phyloP scores from a whole-genome alignment of 306 rosid species.

The Hylodesmum podocarpum region DNA sequence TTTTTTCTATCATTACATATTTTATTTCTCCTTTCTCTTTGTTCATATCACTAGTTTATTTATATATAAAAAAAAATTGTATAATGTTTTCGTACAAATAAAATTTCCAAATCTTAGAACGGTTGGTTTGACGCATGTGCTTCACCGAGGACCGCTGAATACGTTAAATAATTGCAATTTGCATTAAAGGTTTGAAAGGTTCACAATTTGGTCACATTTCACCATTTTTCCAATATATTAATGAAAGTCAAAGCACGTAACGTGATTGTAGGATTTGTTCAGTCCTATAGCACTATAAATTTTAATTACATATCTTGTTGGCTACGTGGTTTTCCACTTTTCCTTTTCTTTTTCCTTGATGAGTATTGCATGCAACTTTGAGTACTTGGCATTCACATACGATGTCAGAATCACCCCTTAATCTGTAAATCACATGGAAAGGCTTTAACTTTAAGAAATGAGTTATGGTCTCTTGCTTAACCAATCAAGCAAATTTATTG shows the following conservation, averaged over 20 bases:
- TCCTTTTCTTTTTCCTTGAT: too few relatives aligned
- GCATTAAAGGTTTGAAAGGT: constrained; percentile 17
- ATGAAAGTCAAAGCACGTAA: constrained; percentile 1
- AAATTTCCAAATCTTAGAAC: too few relatives aligned
- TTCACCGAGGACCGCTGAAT: not conserved
- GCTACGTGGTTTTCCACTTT: not conserved
- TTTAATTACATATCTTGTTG: not conserved
- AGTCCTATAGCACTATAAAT: not conserved
- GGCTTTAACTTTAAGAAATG: constrained; percentile 13
- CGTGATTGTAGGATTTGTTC: not conserved
- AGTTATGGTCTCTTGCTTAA: not conserved
- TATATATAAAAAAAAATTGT: too few relatives aligned
- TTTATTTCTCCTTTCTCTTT: too few relatives aligned
- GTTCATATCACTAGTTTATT: too few relatives aligned
- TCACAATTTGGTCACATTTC: constrained; percentile 2
- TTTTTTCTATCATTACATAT: too few relatives aligned
- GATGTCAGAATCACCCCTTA: not conserved
- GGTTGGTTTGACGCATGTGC: constrained; percentile 14
- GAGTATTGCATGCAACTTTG: not conserved
- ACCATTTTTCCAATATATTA: not conserved
- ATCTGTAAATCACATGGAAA: constrained; percentile 25
- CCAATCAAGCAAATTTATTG: not conserved
- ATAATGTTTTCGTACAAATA: too few relatives aligned
- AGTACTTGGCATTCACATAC: not conserved
- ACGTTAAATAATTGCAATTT: constrained; percentile 23